Conservation (phyloP, 208 protist species). For the Acanthamoeba pearcei region DNA sequence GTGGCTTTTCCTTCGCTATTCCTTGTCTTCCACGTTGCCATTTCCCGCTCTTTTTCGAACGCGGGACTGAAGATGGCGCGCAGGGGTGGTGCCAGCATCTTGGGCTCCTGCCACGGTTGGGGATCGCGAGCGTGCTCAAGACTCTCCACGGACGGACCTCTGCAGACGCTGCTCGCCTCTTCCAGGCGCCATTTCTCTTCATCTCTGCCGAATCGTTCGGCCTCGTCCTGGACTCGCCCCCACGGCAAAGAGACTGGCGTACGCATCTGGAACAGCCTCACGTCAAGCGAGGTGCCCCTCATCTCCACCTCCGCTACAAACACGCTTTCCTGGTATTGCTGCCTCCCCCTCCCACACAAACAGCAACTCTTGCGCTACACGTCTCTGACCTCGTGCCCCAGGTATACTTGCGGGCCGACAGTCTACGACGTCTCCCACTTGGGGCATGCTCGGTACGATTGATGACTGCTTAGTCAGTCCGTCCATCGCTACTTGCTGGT, state of each 20-base stretch:
- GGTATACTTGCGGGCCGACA: slow-evolving; percentile 98
- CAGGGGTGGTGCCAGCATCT: too few species aligned
- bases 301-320: neutral
- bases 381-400: slow-evolving; percentile 81
- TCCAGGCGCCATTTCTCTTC: neutral
- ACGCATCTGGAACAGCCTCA: slow-evolving; percentile 28
- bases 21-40: too few species aligned
- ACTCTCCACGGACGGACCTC: too few species aligned
- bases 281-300: neutral
- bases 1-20: too few species aligned
- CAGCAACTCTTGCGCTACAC: neutral
- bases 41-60: too few species aligned
- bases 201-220: neutral
- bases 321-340: slow-evolving; percentile 47
- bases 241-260: slow-evolving; percentile 1
- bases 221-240: neutral
- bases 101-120: too few species aligned
- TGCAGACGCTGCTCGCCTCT: too few species aligned
- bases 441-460: slow-evolving; percentile 94
- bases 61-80: too few species aligned
- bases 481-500: neutral
- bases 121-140: too few species aligned
- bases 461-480: neutral
- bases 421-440: slow-evolving; percentile 97
- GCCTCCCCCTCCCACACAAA: neutral